Conservation (phyloP, 495 filamentous ascomycete species). For the Tuber borchii region DNA sequence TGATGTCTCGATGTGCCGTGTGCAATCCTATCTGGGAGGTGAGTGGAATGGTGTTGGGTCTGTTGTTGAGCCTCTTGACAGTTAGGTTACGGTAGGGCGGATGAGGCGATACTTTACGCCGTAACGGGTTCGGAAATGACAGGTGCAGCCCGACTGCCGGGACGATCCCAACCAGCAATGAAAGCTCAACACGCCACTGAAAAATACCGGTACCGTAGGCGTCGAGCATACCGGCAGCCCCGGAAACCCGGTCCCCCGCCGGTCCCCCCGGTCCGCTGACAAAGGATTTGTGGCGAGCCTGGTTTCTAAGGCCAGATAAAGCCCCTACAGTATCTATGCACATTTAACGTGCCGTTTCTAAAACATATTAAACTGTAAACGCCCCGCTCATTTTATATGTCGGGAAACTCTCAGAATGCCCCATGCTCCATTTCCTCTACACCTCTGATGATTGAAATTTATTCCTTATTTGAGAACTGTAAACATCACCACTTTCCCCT, state of each 20-base stretch:
- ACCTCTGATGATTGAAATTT: too few relatives aligned
- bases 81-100: background rate
- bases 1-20: background rate
- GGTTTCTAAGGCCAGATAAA: too few relatives aligned
- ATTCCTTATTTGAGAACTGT: too few relatives aligned
- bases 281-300: too few relatives aligned
- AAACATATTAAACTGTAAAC: background rate
- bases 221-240: background rate
- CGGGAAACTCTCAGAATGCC: too few relatives aligned
- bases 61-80: background rate
- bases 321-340: background rate
- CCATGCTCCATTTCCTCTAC: too few relatives aligned
- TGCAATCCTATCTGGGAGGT: background rate
- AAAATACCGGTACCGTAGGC: too few relatives aligned
- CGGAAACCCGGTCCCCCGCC: too few relatives aligned
- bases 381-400: too few relatives aligned
- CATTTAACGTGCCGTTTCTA: background rate
- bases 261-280: too few relatives aligned
- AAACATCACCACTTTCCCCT: too few relatives aligned
- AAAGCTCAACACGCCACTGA: background rate
- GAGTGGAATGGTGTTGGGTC: background rate
- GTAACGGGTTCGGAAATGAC: background rate
- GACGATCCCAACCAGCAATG: background rate
- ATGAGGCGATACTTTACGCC: background rate
- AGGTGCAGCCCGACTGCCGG: background rate